Evolutionary conservation across 2,329 filamentous ascomycete genomes (phyloP).

Genomic region (Macroventuria anomochaeta): DNA sequence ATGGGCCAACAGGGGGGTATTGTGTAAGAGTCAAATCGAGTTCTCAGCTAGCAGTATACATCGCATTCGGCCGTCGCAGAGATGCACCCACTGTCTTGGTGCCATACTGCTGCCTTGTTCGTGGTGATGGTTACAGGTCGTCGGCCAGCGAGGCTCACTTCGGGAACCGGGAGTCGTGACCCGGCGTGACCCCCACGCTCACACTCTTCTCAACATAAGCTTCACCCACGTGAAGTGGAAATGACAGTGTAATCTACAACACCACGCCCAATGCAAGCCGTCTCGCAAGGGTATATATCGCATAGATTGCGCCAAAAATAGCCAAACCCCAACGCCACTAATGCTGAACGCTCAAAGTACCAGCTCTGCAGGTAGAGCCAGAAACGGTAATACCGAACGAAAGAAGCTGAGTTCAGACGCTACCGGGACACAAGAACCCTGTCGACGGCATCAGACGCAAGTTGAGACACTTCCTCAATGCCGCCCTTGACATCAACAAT

Average conservation of each 20-base stretch:
- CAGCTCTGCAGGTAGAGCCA: background rate
- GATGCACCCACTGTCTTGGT: too few species aligned
- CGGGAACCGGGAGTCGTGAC: background rate
- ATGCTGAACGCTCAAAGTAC: constrained; percentile 19
- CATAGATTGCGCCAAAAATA: constrained; percentile 18
- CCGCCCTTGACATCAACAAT: constrained; percentile 55
- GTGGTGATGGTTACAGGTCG: too few species aligned
- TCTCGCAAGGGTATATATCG: constrained; percentile 11
- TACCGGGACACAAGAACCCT: constrained; percentile 28
- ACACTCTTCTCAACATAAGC: background rate
- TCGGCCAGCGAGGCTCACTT: too few species aligned
- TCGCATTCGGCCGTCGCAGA: too few species aligned
- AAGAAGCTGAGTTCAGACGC: background rate
- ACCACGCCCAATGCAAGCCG: constrained; percentile 11
- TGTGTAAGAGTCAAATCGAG: too few species aligned
- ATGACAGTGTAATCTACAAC: background rate
- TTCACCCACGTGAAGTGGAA: constrained; percentile 4
- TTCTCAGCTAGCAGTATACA: too few species aligned
- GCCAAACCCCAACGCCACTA: constrained; percentile 13
- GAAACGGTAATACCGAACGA: constrained; percentile 2
- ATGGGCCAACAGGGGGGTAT: too few species aligned
- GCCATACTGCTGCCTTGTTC: too few species aligned
- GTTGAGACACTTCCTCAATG: constrained; percentile 48
- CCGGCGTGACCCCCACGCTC: constrained; percentile 7
- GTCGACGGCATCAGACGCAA: constrained; percentile 51